phyloP scores from a whole-genome alignment of 2,329 filamentous ascomycete species.

The Penicillium fuscoglaucum region DNA sequence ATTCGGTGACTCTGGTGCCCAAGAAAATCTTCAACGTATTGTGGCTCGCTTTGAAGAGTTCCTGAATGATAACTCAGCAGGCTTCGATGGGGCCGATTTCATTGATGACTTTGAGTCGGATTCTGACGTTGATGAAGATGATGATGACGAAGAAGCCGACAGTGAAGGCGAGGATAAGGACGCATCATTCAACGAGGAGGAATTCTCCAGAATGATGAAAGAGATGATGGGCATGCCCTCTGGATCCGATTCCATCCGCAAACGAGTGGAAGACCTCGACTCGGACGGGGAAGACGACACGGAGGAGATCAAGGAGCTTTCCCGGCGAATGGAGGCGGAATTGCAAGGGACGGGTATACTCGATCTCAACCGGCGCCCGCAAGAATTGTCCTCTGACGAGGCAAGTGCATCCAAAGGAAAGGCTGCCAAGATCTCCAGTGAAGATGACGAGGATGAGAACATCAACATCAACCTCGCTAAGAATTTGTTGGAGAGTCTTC shows the following conservation, averaged over 20 bases:
- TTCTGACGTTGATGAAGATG: slow-evolving; percentile 54
- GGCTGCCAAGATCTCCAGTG: slow-evolving; percentile 20
- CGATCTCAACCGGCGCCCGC: slow-evolving; percentile 36
- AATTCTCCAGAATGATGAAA: slow-evolving; percentile 84
- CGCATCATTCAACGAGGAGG: slow-evolving; percentile 77
- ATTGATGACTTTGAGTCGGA: slow-evolving; percentile 69
- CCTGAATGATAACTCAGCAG: slow-evolving; percentile 79
- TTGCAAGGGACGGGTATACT: slow-evolving; percentile 48
- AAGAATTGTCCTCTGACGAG: slow-evolving; percentile 18
- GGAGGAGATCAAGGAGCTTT: slow-evolving; percentile 52
- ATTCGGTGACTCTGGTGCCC: slow-evolving; percentile 49
- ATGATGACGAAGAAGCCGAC: slow-evolving; percentile 56
- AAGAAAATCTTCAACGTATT: slow-evolving; percentile 75
- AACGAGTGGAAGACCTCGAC: slow-evolving; percentile 50
- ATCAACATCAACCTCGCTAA: slow-evolving; percentile 85
- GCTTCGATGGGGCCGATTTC: slow-evolving; percentile 73
- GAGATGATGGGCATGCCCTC: slow-evolving; percentile 78
- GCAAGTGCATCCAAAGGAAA: slow-evolving; percentile 33
- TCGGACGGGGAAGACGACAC: slow-evolving; percentile 59
- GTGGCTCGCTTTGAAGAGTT: slow-evolving; percentile 93
- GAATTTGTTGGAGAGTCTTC: slow-evolving; percentile 90
- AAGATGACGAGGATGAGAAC: slow-evolving; percentile 58
- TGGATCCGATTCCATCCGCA: slow-evolving; percentile 31
- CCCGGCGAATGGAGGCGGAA: slow-evolving; percentile 50
- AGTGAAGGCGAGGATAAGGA: slow-evolving; percentile 71